Percentiles rank a stretch among this genome's conserved stretches.
These are phyloP conservation scores for Kluyveromyces lactis DNA, from an alignment of 805 yeast genomes.

Conservation along the genomic window DNA sequence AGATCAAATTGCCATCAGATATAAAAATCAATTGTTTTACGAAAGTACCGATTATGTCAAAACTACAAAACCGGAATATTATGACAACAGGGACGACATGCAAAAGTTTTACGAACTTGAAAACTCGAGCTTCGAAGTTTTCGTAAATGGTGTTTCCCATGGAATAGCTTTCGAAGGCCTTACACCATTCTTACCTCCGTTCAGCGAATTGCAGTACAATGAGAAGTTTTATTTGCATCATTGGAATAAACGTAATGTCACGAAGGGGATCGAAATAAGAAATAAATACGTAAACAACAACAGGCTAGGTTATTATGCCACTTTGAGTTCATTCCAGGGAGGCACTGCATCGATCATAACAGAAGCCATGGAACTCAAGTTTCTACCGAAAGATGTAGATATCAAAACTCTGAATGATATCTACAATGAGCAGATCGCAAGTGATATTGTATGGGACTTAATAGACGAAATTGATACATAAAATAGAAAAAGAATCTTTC, in stretches of 20 bases:
- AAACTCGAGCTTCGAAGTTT: conserved; percentile 58
- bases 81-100: conserved; percentile 20
- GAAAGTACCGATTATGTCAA: conserved; percentile 64
- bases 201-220: conserved; percentile 44
- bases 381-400: conserved; percentile 32
- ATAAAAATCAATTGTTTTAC: conserved; percentile 65
- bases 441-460: conserved; percentile 75
- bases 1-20: conserved; percentile 82
- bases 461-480: conserved; percentile 71
- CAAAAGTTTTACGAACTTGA: conserved; percentile 33
- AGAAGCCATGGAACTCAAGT: conserved; percentile 50
- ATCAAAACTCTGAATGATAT: conserved; percentile 50
- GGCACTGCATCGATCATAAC: conserved; percentile 69
- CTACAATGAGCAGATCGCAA: conserved; percentile 63
- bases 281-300: conserved; percentile 64
- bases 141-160: conserved; percentile 62
- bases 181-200: conserved; percentile 73
- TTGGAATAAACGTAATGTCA: conserved; percentile 23
- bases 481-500: too few relatives aligned
- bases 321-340: conserved; percentile 70
- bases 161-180: conserved; percentile 63
- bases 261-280: conserved; percentile 10
- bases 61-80: conserved; percentile 30
- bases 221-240: conserved; percentile 29
- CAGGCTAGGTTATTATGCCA: conserved; percentile 82